A percentile compares a stretch with the other conserved stretches of the same genome.
Conservation (phyloP, 352 stramenopile species). For the Saprolegnia diclina region DNA sequence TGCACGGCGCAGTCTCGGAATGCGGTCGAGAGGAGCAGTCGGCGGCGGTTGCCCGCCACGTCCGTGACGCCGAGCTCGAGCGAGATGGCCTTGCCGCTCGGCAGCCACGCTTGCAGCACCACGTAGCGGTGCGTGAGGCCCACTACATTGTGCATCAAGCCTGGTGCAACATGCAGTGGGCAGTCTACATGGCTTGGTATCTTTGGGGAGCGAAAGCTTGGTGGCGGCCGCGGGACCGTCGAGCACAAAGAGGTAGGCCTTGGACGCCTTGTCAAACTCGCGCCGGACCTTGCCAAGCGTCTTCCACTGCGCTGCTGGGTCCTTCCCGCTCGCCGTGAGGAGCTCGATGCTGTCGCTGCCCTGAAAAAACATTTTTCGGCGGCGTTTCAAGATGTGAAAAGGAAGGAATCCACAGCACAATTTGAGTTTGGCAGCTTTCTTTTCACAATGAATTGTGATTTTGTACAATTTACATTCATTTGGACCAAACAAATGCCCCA, state of each 20-base stretch:
- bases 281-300: slow-evolving; percentile 72
- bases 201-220: slow-evolving; percentile 77
- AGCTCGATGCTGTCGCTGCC: slow-evolving; percentile 77
- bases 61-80: slow-evolving; percentile 77
- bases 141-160: slow-evolving; percentile 26
- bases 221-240: slow-evolving; percentile 61
- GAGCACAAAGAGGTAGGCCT: slow-evolving; percentile 69
- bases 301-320: slow-evolving; percentile 60
- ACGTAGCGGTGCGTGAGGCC: slow-evolving; percentile 71
- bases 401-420: too few species aligned
- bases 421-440: too few species aligned
- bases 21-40: slow-evolving; percentile 69
- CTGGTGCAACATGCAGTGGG: too few species aligned
- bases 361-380: slow-evolving; percentile 49
- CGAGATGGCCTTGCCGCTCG: slow-evolving; percentile 56
- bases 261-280: slow-evolving; percentile 75
- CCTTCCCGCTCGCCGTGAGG: slow-evolving; percentile 68
- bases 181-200: slow-evolving; percentile 24
- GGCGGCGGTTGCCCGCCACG: slow-evolving; percentile 60
- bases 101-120: slow-evolving; percentile 57
- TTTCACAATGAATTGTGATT: too few species aligned
- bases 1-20: slow-evolving; percentile 57
- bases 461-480: too few species aligned
- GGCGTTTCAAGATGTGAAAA: too few species aligned
- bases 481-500: too few species aligned